These are phyloP conservation scores for Maudiozyma barnettii DNA, from an alignment of 805 yeast genomes.

Conservation along the genomic window DNA sequence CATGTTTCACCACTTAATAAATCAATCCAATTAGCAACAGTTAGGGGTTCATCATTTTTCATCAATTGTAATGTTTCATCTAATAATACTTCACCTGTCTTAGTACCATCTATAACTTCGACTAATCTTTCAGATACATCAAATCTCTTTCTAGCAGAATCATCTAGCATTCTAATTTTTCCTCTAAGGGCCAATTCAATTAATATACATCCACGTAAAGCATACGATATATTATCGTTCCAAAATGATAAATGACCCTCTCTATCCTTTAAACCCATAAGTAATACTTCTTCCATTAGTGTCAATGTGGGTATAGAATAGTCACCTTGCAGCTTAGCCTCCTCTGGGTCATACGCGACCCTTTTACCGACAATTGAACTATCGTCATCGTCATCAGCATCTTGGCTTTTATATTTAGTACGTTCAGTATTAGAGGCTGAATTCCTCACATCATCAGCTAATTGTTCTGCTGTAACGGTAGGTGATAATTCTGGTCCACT, in stretches of 20 bases:
- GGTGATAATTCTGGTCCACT: background rate
- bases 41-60: conserved; percentile 69
- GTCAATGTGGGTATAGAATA: conserved; percentile 66
- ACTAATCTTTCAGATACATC: conserved; percentile 80
- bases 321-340: conserved; percentile 32
- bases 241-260: conserved; percentile 96
- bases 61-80: conserved; percentile 90
- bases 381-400: conserved; percentile 14
- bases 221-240: conserved; percentile 96
- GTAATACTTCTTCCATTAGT: conserved; percentile 89
- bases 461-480: background rate
- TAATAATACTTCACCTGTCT: conserved; percentile 90
- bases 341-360: conserved; percentile 73
- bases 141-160: conserved; percentile 82
- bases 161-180: conserved; percentile 80
- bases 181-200: conserved; percentile 89
- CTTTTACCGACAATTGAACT: conserved; percentile 36
- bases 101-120: conserved; percentile 73
- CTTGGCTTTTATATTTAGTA: conserved; percentile 1
- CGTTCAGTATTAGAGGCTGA: conserved; percentile 7
- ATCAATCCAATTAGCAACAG: conserved; percentile 89
- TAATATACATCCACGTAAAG: conserved; percentile 86
- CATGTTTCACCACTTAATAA: conserved; percentile 92
- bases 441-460: conserved; percentile 5
- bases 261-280: conserved; percentile 88